Base-by-base conservation (phyloP, 2,329 filamentous ascomycete species). In the Elsinoe batatas region DNA sequence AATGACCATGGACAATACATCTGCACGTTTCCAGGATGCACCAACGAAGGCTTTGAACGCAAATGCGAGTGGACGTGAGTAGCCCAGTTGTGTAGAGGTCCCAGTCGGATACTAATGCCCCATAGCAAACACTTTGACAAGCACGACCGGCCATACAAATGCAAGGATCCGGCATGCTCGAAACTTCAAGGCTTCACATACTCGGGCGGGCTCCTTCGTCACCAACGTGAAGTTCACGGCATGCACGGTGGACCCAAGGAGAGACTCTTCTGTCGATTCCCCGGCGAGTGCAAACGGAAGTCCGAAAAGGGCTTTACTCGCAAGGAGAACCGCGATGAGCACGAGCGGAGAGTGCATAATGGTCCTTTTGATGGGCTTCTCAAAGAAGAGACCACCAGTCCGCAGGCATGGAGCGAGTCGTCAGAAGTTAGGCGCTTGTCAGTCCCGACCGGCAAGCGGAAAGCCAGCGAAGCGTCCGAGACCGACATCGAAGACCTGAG, bases 61-160 rank as follows among this genome's bases (percentile, higher is more conserved):
- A 91, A 88, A 62, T 95, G 91, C 73, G 91, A 95, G 74, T 96
- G 88, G 88, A 94, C 86, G 89, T 93, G 75, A 80, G 87, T 79
- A 12, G 15, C 53, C 36, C 13, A 32, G 13, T 42, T 15, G 33
- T 46, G 30, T 37, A 15, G 36, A 26, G 37, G 26, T 3, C 26
- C 26, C 7, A 30, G 46, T 43, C 37, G 26, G 53, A 56, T 60
- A 54, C 61, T 65, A 56, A 66, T 60, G 46, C 54, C 44, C 35
- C 53, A 58, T 61, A 95, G 89, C 68, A 96, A 97, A 74, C 91
- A 97, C 69, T 96, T 96, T 91, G 91, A 97, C 73, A 95, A 95
- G 69, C 91, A 97, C 68, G 90, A 95, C 63, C 80, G 91, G 11
- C 91, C 91, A 1, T 97, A 96, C 68, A 87, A 90, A 64, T 97